These are phyloP conservation scores for Apiospora phragmitis DNA, from an alignment of 2,329 filamentous ascomycete genomes.

Conservation along the genomic window DNA sequence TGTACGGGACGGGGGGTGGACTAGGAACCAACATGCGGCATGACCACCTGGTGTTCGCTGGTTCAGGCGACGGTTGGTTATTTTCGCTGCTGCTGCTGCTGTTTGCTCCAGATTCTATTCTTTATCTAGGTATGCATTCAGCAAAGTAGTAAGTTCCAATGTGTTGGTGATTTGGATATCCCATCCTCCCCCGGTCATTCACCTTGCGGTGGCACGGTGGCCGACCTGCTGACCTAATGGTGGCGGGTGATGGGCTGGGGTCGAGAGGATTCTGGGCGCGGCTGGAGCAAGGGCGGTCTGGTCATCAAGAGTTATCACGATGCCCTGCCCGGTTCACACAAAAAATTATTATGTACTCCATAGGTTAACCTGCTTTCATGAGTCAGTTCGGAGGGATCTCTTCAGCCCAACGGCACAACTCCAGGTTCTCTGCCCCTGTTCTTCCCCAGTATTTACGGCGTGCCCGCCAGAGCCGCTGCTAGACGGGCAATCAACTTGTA, in stretches of 20 bases:
- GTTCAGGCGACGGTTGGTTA: not conserved
- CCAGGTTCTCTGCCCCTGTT: not conserved
- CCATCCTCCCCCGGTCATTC: not conserved
- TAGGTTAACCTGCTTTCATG: not conserved
- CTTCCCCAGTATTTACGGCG: not conserved
- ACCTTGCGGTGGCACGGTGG: not conserved
- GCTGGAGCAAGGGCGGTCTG: not conserved
- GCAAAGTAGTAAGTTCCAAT: not conserved
- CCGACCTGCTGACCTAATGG: not conserved
- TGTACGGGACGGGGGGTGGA: not conserved
- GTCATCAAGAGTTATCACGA: not conserved
- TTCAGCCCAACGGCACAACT: not conserved
- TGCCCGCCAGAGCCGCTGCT: not conserved
- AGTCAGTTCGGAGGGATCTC: not conserved
- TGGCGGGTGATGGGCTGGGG: not conserved
- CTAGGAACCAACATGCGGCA: not conserved
- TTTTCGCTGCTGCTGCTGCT: not conserved
- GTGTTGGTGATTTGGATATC: not conserved
- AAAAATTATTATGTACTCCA: no score
- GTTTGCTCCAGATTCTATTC: not conserved
- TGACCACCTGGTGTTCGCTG: not conserved
- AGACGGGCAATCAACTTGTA: not conserved
- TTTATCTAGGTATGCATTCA: not conserved
- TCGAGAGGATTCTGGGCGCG: not conserved
- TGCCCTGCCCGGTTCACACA: not conserved